Base-by-base conservation (phyloP, 176 grass and related monocot species). In the Sorghum bicolor region DNA sequence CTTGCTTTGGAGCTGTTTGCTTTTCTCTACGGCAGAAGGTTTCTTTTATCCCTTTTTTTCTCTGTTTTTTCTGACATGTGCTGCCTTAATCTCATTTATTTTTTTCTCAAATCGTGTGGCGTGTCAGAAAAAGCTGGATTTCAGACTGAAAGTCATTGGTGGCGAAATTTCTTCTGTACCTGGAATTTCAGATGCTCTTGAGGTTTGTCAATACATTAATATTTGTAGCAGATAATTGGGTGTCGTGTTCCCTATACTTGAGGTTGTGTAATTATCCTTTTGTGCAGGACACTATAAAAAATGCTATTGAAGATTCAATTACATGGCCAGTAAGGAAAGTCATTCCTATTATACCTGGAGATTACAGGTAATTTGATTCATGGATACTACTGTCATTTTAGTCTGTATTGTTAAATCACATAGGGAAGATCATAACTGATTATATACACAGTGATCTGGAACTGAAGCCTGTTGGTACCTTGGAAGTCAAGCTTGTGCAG, bases 401-500 rank as follows among this genome's bases (percentile, higher is more conserved):
- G 33, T 31, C 38, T 79, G n/a, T 67, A 26, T 36, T 48, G 26
- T 58, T 60, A 62, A 50, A 80, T 55, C 66, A 61, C 33, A 69
- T 57, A 88, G 19, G 48, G 79, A 82, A 66, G 67, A 29, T 34
- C 36, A 48, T 86, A 36, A 80, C 34, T 29, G 32, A 72, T 31
- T 53, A 45, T 89, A 34, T 78, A 52, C 55, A 48, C 70, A 98
- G 96, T 90, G 87, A 98, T 90, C 77, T 98, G 89, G 96, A 98
- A 80, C 81, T 98, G 69, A 98, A 94, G 87, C 93, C 91, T 92
- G 89, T 93, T 36, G 96, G 96, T 70, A 92, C 87, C 62, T 90
- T 95, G 85, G 96, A 98, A 75, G 91, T 98, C 84, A 98, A 98
- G 75, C 93, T 98, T 83, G 96, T 98, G 57, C 96, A 98, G 89